Percentiles rank a stretch among this genome's conserved stretches.
Evolutionary conservation across 306 rosid genomes (phyloP).

Genomic region (Corylus heterophylla): DNA sequence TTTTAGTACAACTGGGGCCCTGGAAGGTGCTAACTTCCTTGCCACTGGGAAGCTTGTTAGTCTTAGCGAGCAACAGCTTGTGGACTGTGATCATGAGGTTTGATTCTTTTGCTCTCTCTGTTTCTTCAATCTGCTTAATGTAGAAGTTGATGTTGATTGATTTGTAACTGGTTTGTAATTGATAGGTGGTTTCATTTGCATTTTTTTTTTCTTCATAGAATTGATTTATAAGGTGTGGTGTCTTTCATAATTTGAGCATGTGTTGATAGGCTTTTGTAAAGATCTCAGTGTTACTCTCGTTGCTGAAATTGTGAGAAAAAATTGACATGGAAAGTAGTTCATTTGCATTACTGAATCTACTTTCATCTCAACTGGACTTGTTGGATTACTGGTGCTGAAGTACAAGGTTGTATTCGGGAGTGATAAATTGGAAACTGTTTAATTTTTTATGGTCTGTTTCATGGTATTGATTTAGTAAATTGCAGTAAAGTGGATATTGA

Average conservation of each 20-base stretch:
- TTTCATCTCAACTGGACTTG: background rate
- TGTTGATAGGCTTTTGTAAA: background rate
- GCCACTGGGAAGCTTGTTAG: conserved; percentile 82
- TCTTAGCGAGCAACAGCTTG: conserved; percentile 96
- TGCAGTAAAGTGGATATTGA: no score
- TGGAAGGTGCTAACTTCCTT: conserved; percentile 93
- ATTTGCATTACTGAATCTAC: background rate
- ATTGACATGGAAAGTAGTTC: background rate
- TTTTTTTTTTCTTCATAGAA: no score
- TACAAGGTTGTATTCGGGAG: background rate
- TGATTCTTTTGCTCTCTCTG: background rate
- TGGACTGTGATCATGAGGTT: conserved; percentile 99
- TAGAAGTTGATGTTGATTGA: background rate
- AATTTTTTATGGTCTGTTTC: background rate
- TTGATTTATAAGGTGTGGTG: background rate
- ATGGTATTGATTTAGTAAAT: background rate
- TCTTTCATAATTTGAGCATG: background rate
- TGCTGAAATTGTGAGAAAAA: background rate
- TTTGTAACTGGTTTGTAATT: background rate
- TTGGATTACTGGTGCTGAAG: background rate
- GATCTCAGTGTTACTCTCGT: background rate
- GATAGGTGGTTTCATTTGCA: background rate
- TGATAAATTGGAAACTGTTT: background rate
- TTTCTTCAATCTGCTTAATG: background rate
- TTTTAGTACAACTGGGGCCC: conserved; percentile 90